A percentile compares a stretch with the other conserved stretches of the same genome.
These are phyloP conservation scores for Acer negundo DNA, from an alignment of 345 rosid genomes.

Conservation along the genomic window DNA sequence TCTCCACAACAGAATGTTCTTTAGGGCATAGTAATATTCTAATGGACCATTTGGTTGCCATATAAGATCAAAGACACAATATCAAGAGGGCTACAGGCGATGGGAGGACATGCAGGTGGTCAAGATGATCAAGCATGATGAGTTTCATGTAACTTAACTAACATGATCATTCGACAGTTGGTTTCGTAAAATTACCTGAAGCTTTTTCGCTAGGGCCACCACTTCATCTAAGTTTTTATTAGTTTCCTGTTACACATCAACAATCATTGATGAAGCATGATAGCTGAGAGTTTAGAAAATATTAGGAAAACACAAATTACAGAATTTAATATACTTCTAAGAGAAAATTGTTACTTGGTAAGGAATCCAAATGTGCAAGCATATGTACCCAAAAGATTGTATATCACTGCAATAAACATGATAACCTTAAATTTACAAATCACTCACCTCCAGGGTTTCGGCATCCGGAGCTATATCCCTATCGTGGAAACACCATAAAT, in stretches of 20 bases:
- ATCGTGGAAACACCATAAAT: constrained; percentile 95
- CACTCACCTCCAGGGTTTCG: constrained; percentile 64
- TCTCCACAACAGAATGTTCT: background rate
- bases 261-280: background rate
- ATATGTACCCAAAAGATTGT: background rate
- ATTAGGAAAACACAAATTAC: background rate
- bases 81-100: background rate
- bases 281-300: background rate
- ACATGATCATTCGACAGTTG: background rate
- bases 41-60: background rate
- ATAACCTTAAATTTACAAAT: background rate
- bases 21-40: background rate
- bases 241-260: constrained; percentile 55
- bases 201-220: constrained; percentile 90
- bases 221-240: constrained; percentile 91
- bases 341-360: background rate
- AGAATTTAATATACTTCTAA: background rate
- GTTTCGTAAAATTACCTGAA: constrained; percentile 48
- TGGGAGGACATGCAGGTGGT: background rate
- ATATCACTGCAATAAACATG: background rate
- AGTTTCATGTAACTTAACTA: background rate
- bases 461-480: constrained; percentile 96
- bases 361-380: background rate
- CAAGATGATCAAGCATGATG: background rate
- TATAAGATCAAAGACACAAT: background rate